Conservation (phyloP, 2,329 filamentous ascomycete genomes). For the Alternaria sp. region DNA sequence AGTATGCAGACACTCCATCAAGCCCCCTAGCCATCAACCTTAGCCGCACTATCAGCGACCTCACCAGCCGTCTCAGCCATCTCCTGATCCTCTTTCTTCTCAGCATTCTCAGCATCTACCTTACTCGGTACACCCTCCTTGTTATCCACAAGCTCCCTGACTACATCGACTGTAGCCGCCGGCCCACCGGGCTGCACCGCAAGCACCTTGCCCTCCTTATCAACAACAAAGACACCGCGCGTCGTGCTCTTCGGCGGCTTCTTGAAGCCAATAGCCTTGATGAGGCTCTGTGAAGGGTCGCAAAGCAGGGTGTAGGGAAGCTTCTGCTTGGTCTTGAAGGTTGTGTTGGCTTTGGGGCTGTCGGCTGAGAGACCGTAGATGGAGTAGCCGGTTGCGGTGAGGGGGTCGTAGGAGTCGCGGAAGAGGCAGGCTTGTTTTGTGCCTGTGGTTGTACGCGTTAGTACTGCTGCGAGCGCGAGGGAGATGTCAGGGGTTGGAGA, state of each 20-base stretch:
- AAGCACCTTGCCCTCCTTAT: slow-evolving; percentile 81
- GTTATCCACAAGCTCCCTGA: slow-evolving; percentile 67
- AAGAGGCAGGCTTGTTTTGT: slow-evolving; percentile 94
- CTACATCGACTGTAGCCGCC: slow-evolving; percentile 76
- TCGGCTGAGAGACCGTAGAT: slow-evolving; percentile 92
- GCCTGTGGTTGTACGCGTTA: slow-evolving; percentile 61
- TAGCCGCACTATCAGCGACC: slow-evolving; percentile 35
- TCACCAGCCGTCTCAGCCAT: slow-evolving; percentile 52
- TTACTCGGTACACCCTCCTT: slow-evolving; percentile 31
- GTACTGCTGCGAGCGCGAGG: neutral
- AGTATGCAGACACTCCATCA: neutral
- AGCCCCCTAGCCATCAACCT: slow-evolving; percentile 40
- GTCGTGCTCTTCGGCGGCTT: slow-evolving; percentile 81
- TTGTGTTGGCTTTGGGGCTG: slow-evolving; percentile 88
- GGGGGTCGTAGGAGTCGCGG: slow-evolving; percentile 78
- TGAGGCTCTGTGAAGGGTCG: slow-evolving; percentile 76
- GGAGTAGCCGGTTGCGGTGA: slow-evolving; percentile 79
- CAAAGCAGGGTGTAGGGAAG: slow-evolving; percentile 89
- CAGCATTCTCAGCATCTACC: slow-evolving; percentile 39
- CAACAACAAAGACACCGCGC: slow-evolving; percentile 86
- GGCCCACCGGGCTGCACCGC: slow-evolving; percentile 78
- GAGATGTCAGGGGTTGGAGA: slow-evolving; percentile 18
- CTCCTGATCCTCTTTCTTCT: slow-evolving; percentile 49
- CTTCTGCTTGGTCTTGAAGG: slow-evolving; percentile 89
- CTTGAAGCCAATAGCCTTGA: slow-evolving; percentile 86